Base-by-base conservation (phyloP, 371 early-diverging fungal genomes). In the Rhizopus sp. region DNA sequence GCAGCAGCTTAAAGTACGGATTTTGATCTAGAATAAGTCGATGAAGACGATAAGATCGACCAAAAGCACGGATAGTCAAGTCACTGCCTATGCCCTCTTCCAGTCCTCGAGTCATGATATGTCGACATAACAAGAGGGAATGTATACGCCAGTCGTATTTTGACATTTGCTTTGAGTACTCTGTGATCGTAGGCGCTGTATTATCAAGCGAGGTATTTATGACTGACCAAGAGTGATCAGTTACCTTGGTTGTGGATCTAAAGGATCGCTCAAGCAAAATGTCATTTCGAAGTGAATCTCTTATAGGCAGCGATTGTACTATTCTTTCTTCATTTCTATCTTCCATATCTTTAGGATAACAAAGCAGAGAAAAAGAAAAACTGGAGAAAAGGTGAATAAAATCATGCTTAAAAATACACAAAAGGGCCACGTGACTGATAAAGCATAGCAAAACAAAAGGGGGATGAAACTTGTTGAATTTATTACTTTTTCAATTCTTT, bases 1-100 rank as follows among this genome's bases (percentile, higher is more conserved):
- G 49, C 37, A 85, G 63, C 7, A 70, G 49, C 5, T 74, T 75
- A 49, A 85, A 87, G 40, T 84, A 85, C 0, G 73, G 70, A 35
- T 83, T 81, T 53, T 85, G 87, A 39, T 76, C 77, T 33, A 87
- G 57, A 4, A 87, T 62, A 0, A 87, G 62, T 7, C 82, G 73
- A 55, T 87, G 87, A 1, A 87, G 73, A 9, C 59, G 66, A 58
- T 87, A 87, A 4, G 64, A 62, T 52, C 77, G 75, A 33, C 64
- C 62, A 75, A 83, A 87, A 6, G 73, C 80, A 15, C 75, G 77
- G 9, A 87, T 71, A 0, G 65, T 58, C 6, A 87, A 66, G 44
- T 87, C 87, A 52, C 83, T 80, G 23, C 83, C 87, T 13, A 75
- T 56, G 13, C 85, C 85, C 4, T 81, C 72, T 4, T 72, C 47